Evolutionary conservation across 2,329 filamentous ascomycete genomes (phyloP), one percentile per base, ranked within the genome.

Genomic region (Hansfordia pulvinata): DNA sequence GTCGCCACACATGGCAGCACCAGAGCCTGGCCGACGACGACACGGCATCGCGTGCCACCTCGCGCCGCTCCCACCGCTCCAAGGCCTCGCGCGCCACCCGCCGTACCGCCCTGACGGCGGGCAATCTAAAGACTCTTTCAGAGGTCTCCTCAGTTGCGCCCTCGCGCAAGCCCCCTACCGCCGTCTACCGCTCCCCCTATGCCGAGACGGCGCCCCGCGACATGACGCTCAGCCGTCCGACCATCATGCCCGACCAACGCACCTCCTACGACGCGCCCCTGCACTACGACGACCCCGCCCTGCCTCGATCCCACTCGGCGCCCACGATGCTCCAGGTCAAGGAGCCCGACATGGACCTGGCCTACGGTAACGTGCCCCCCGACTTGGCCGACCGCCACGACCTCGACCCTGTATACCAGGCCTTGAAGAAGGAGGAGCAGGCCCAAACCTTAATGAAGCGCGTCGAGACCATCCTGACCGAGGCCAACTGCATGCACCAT

Each of bases 401-500:
- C 26, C 46, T 55, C 20, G 44, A 48, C 16, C 54, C 54, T 14
- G 45, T 35, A 42, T 56, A 68, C 20, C 62, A 78, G 19, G 53
- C 58, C 9, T 70, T 76, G 30, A 58, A 82, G 26, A 68, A 72
- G 36, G 67, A 58, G 37, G 33, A 46, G 20, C 44, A 59, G 26
- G 59, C 58, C 1, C 50, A 58, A 31, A 47, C 60, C 11, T 71
- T 93, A 24, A 74, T 93, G 32, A 66, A 61, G 32, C 76, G 72
- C 38, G 75, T 93, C 23, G 84, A 93, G 48, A 56, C 60, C 25
- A 61, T 94, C 2, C 63, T 96, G 3, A 74, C 88, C 36, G 86
- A 96, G 52, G 84, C 82, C 11, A 75, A 94, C 39, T 94, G 86
- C 54, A 48, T 93, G 16, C 85, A 93, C 35, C 75, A 93, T 49